Evolutionary conservation across 202 grass and related monocot genomes (phyloP).

Genomic region (Cymbopogon flexuosus): DNA sequence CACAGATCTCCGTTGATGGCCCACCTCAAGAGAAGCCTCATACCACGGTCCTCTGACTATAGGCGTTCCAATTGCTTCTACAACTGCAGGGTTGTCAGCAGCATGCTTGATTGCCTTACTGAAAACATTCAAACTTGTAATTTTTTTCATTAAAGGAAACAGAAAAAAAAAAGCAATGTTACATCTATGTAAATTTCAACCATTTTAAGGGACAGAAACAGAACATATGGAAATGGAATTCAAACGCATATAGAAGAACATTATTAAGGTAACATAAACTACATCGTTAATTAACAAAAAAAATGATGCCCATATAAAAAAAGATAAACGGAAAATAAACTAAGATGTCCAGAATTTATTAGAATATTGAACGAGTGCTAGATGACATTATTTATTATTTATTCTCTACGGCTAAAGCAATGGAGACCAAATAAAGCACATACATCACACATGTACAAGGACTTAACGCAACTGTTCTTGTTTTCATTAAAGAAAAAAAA

Average conservation of each 20-base stretch:
- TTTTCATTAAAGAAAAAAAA: background rate
- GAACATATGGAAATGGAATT: background rate
- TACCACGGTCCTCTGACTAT: conserved; percentile 87
- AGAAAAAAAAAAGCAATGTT: background rate
- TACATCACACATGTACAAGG: background rate
- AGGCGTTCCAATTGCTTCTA: conserved; percentile 61
- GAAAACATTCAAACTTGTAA: conserved; percentile 28
- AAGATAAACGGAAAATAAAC: background rate
- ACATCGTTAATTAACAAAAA: background rate
- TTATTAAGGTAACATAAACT: background rate
- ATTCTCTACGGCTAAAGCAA: background rate
- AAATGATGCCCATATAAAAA: background rate
- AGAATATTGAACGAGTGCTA: background rate
- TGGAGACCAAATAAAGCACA: background rate
- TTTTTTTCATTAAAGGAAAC: background rate
- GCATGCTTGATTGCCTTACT: conserved; percentile 73
- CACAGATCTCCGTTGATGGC: conserved; percentile 60
- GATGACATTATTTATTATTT: background rate
- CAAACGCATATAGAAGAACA: background rate
- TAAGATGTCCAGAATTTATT: background rate
- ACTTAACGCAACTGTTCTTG: background rate
- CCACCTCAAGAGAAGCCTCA: conserved; percentile 60
- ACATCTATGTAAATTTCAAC: background rate
- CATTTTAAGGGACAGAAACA: background rate
- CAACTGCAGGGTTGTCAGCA: conserved; percentile 45